Evolutionary conservation across 2,329 filamentous ascomycete species (phyloP), one percentile per base, ranked within the genome.

Genomic region (Xylariomycetidae sp.): DNA sequence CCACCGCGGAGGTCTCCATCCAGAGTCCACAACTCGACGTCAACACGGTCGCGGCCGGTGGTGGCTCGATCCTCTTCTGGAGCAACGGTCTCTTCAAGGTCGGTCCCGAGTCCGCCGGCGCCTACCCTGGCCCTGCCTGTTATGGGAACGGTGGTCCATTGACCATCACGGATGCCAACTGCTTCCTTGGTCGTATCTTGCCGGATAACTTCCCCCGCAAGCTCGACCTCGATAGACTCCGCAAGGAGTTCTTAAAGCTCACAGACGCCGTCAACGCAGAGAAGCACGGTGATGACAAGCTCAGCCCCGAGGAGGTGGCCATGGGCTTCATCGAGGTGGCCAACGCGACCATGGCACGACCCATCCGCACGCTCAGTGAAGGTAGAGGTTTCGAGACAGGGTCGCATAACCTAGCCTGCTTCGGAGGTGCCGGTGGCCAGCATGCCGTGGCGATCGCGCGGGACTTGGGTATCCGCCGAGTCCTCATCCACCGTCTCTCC

Each of bases 1-100:
- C 82, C 0, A 88, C 82, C 1, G 84, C 85, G 0, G 85, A 84
- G n/a, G 78, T 89, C 3, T 81, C 82, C 2, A 85, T 88, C 11
- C 85, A 88, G 44, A 82, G 79, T 2, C 85, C 85, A 0, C 85
- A 88, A 50, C 69, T 41, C 2, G 84, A 89, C 48, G 88, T 89
- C 53, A 86, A 87, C 54, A 89, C 85, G 2, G 83, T 88, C 4
- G 83, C 83, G 16, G 82, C 83, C 6, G 83, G 83, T 19, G 83
- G 83, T 40, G 81, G 81, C 12, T 82, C 77, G 0, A 66, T 77
- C n/a, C 61, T 88, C 1, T 81, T 80, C 50, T 86, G 78, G 70
- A 74, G 72, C 38, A 85, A 87, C 38, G 82, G 82, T 0, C 63
- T 88, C 2, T 86, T 87, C 43, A 74, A 80, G 3, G 82, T 87